Base-by-base conservation (phyloP, 1,284 basidiomycete species). In the Leccinum subrobustum region DNA sequence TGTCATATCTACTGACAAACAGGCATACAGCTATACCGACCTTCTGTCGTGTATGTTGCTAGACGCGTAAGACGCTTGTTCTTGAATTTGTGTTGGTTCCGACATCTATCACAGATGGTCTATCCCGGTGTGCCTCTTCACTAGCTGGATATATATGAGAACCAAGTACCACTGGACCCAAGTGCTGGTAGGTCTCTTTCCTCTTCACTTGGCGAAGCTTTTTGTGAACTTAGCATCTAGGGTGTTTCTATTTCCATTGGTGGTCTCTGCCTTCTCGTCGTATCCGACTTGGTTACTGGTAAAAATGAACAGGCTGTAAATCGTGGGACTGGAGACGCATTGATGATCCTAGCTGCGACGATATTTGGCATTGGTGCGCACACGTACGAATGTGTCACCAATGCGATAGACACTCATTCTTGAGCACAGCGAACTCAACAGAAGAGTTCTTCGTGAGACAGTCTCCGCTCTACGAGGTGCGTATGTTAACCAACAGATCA, bases 41-140 rank as follows among this genome's bases (percentile, higher is more conserved):
- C 78, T 95, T 3, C 77, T 95, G 27, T 93, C 92, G 0, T 92
- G 90, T 70, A 92, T 93, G 89, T 81, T 95, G n/a, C 85, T 95
- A 55, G 89, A 92, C 70, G 88, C 91, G 83, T 91, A 70, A 69
- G 83, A 77, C 16, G n/a, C 11, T 35, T 14, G 44, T 23, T n/a
- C 29, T 20, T 20, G 44, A 29, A 12, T 5, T 2, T 52, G n/a
- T 4, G n/a, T 58, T 29, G 27, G 12, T 63, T 8, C 35, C 39
- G 60, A 68, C 23, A 60, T 57, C 1, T 52, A 51, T 56, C 18
- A 11, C 60, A 89, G 87, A 37, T 93, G 91, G 92, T 88, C 92
- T 0, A 94, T 92, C 59, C 93, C 93, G 8, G 83, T 91, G 6
- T 94, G 92, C 73, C 78, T 94, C 68, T 81, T 91, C 72, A 83